Conservation (phyloP, 352 stramenopile species). For the Globisporangium recalcitrans region DNA sequence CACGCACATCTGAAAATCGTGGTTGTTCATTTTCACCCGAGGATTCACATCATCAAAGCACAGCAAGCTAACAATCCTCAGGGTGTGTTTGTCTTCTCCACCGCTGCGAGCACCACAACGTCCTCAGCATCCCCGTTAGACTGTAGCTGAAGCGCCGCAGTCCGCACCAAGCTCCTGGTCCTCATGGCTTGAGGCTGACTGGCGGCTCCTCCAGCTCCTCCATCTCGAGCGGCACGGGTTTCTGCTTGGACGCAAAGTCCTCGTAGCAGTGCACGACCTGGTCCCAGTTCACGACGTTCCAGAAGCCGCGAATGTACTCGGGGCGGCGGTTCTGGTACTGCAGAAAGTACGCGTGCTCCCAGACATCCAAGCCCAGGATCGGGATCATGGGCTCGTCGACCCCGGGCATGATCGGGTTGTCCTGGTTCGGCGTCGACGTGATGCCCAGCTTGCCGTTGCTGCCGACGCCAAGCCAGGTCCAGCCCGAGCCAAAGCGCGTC, state of each 20-base stretch:
- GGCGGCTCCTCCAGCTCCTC: constrained; percentile 29
- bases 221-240: constrained; percentile 24
- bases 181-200: constrained; percentile 5
- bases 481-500: constrained; percentile 58
- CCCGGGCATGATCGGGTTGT: constrained; percentile 84
- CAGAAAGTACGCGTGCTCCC: constrained; percentile 94
- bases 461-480: constrained; percentile 45
- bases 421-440: constrained; percentile 95
- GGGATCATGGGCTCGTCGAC: constrained; percentile 82
- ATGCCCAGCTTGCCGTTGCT: constrained; percentile 89
- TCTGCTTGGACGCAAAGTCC: constrained; percentile 41
- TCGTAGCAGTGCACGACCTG: constrained; percentile 58
- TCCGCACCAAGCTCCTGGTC: not conserved
- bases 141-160: too few species aligned
- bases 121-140: not conserved
- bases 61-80: too few species aligned
- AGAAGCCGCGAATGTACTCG: constrained; percentile 90
- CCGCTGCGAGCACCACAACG: not conserved
- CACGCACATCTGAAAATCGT: too few species aligned
- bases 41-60: too few species aligned
- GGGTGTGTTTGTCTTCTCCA: too few species aligned
- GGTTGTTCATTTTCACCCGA: too few species aligned
- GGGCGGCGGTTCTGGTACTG: constrained; percentile 89
- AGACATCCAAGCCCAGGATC: constrained; percentile 94
- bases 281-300: constrained; percentile 88